Evolutionary conservation across 2,329 filamentous ascomycete species (phyloP), one percentile per base, ranked within the genome.

Genomic region (Dactylellina haptotyla): DNA sequence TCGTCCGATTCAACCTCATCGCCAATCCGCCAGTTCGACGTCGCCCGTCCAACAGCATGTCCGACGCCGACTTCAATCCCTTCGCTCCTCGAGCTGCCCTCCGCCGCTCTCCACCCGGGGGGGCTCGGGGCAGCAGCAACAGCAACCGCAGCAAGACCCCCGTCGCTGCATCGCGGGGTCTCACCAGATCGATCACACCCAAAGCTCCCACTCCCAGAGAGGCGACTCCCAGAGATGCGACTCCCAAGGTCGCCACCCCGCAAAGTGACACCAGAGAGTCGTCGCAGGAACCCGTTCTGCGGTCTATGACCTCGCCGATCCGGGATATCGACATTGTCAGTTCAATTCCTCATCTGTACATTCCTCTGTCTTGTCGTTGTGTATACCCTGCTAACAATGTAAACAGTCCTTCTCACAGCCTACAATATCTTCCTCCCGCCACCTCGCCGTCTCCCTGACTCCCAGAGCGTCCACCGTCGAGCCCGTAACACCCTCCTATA

Each of bases 381-480:
- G 16, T 20, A 34, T 14, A n/a, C 34, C 32, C 39, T 51, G 51
- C 25, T n/a, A 18, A 28, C 18, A n/a, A 18, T 41, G 20, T 26
- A 58, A 23, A 46, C 30, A 50, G 45, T 62, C 54, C n/a, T 62
- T 32, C 18, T 43, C 43, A 1, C 43, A 62, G 51, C 20, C 43
- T 2, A 26, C 32, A 18, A 25, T 53, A 23, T 59, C 59, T 16
- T 58, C 67, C 16, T 58, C 50, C 41, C 37, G 46, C 18, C 32
- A 43, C 28, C 54, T 61, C 53, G 43, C 25, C 16, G 51, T 51
- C 18, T 26, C 58, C 20, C 54, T 63, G 20, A 72, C 67, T 5
- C 67, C 67, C 4, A 41, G 67, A 26, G 67, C 67, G 1, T 72
- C 67, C n/a, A 72, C 67, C 16, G 67, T 54, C 14, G 67, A 72